Evolutionary conservation across 2,329 filamentous ascomycete species (phyloP), one percentile per base, ranked within the genome.

Genomic region (Berkeleyomyces rouxiae): DNA sequence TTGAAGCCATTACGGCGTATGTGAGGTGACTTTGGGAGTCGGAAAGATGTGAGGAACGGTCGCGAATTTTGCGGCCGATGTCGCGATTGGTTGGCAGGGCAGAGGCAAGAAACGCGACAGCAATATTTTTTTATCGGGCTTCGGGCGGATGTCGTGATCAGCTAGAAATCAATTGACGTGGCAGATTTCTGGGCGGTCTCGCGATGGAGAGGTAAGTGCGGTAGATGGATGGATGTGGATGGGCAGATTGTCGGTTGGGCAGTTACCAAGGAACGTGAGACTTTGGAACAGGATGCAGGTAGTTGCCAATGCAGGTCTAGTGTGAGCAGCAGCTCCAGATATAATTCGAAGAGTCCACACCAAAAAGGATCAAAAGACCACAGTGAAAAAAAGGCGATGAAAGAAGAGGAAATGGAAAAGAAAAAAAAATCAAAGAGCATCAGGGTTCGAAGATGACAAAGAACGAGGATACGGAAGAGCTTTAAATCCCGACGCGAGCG

Each of bases 1-100:
- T 51, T 23, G 63, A 62, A 16, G 63, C 63, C 63, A 64, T 64
- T 62, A 33, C 36, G 33, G 16, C 58, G 39, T 43, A 53, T 37
- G 9, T 23, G 51, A 23, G 49, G n/a, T 53, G 59, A 61, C 16
- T 59, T 36, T 55, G 46, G 33, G 3, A 11, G 2, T 1, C 23
- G 40, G 10, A 11, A 13, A 31, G 13, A 2, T 23, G 33, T n/a
- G 43, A n/a, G 43, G 43, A 11, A 31, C 9, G 33, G 11, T 53
- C 49, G 31, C 51, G 46, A 10, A 7, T 2, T 61, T 23, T 42
- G 33, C 9, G n/a, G 58, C 58, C 33, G 49, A 39, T 55, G 49
- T 55, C 49, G 49, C 49, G 49, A 55, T 55, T 55, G 7, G 31
- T 39, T 33, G 7, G 9, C 16, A 11, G 7, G 37, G n/a, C 10